Conservation (phyloP, 495 filamentous ascomycete species). For the Lasiosphaeria hispida region DNA sequence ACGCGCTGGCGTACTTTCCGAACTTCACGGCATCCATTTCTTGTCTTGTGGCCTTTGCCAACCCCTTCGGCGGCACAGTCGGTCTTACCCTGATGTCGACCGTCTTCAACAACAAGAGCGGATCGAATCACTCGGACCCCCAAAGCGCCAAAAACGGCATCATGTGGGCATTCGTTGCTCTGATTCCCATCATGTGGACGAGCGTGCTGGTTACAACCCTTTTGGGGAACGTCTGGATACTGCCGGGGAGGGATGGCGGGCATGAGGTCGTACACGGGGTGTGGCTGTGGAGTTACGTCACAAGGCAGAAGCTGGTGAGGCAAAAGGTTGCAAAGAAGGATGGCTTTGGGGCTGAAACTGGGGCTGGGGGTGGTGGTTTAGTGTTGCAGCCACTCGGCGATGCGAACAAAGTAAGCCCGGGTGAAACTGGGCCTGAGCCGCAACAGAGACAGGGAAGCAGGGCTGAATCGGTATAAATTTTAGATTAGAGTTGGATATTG, state of each 20-base stretch:
- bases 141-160: slow-evolving; percentile 48
- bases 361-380: neutral
- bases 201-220: slow-evolving; percentile 42
- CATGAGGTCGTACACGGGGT: slow-evolving; percentile 26
- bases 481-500: too few relatives aligned
- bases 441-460: too few relatives aligned
- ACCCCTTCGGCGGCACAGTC: slow-evolving; percentile 58
- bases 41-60: slow-evolving; percentile 49
- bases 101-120: slow-evolving; percentile 56
- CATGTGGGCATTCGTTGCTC: slow-evolving; percentile 54
- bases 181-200: slow-evolving; percentile 52
- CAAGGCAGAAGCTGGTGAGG: slow-evolving; percentile 23
- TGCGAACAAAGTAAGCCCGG: too few relatives aligned
- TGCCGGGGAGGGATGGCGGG: slow-evolving; percentile 9
- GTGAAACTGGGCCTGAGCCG: too few relatives aligned
- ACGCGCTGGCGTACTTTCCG: slow-evolving; percentile 55
- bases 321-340: slow-evolving; percentile 27
- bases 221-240: slow-evolving; percentile 56
- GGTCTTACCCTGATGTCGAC: slow-evolving; percentile 58
- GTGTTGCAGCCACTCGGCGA: neutral
- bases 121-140: slow-evolving; percentile 13
- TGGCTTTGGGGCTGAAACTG: neutral
- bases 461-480: too few relatives aligned
- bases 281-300: slow-evolving; percentile 25
- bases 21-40: slow-evolving; percentile 48